Evolutionary conservation across 176 grass and related monocot species (phyloP), one percentile per base, ranked within the genome.

Genomic region (Oryza rufipogon): DNA sequence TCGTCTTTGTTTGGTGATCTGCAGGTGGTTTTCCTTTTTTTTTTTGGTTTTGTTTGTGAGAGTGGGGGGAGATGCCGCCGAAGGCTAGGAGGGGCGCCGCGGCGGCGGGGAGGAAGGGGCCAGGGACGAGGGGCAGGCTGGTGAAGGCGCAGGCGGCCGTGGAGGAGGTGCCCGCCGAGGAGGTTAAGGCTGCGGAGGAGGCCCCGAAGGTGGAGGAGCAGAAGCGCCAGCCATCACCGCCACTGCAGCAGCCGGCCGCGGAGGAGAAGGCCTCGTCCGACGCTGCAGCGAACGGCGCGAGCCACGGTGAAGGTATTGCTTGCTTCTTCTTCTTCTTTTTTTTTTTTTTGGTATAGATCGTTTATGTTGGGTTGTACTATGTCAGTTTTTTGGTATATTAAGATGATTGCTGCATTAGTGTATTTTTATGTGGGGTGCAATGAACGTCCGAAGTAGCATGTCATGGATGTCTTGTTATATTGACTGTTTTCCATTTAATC

Each of bases 1-100:
- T 1, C 26, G 32, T 16, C 32, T 68, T 68, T 44, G 17, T 73
- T 56, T 75, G 11, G 68, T 34, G 58, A 44, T 74, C 70, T 89
- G 4, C 20, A 88, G 66, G 54, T 34, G 64, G 33, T 66, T n/a
- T 66, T n/a, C 64, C 42, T 32, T 32, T 32, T 32, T 32, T 23
- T 7, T 71, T 71, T 38, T 5, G 17, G 8, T 68, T 81, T 66
- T 51, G 84, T 7, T 7, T 73, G 60, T 74, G 84, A 75, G 82
- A 78, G 39, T 9, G 14, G 16, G 84, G 81, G 39, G 72, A 91
- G 86, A 95, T 97, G 92, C 92, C 91, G 87, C 91, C 88, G 41
- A 89, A 89, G 82, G 64, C 74, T 64, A 88, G 70, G 83, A 92
- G 88, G 87, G 86, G 82, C 54, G 84, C 76, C 45, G 66, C 82